phyloP scores from a whole-genome alignment of 2,329 filamentous ascomycete species.

The Fusarium chuoi region DNA sequence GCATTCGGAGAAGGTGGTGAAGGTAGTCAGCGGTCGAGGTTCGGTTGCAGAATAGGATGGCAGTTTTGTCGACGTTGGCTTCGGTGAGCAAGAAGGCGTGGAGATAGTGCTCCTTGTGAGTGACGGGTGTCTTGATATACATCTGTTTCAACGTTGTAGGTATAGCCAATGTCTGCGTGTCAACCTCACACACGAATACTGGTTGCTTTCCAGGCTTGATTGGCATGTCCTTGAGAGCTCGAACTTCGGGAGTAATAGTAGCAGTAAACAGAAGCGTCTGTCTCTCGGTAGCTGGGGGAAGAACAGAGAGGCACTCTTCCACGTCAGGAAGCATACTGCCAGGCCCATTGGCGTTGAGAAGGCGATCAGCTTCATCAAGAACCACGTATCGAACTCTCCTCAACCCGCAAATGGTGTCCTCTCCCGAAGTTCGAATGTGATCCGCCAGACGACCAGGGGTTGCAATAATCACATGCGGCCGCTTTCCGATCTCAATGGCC shows the following conservation, averaged over 20 bases:
- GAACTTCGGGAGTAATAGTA: constrained; percentile 92
- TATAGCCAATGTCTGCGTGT: constrained; percentile 78
- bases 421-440: constrained; percentile 89
- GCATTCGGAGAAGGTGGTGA: constrained; percentile 85
- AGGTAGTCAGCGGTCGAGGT: constrained; percentile 89
- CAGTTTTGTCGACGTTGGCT: constrained; percentile 76
- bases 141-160: constrained; percentile 84
- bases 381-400: constrained; percentile 85
- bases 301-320: constrained; percentile 83
- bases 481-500: constrained; percentile 81
- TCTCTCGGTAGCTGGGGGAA: constrained; percentile 81
- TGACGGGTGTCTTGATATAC: constrained; percentile 88
- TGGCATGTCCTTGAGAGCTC: constrained; percentile 83
- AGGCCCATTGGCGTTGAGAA: constrained; percentile 76
- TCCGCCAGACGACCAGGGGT: constrained; percentile 94
- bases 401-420: constrained; percentile 87
- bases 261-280: constrained; percentile 97
- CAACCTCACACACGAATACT: constrained; percentile 89
- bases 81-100: constrained; percentile 88
- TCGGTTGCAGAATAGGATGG: constrained; percentile 95
- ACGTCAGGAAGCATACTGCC: constrained; percentile 96
- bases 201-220: constrained; percentile 75
- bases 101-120: constrained; percentile 93
- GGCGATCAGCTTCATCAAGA: constrained; percentile 93
- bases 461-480: constrained; percentile 92